Base-by-base conservation (phyloP, 2,329 filamentous ascomycete genomes). In the Nigrograna mackinnonii region DNA sequence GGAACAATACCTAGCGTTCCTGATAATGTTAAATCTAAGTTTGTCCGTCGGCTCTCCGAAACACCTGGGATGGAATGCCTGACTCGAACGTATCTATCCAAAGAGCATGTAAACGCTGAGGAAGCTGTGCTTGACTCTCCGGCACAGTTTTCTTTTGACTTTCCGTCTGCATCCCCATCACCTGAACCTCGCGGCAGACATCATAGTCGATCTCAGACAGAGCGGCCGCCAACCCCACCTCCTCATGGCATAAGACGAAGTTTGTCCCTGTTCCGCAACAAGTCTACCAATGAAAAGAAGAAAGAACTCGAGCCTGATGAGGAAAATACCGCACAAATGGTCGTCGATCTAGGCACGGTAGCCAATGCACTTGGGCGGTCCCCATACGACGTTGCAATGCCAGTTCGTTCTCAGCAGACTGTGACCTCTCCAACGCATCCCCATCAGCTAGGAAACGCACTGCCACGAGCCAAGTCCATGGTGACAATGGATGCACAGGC, bases 311-410 rank as follows among this genome's bases (percentile, higher is more conserved):
- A 46, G 24, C 41, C 40, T 5, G 50, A 49, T 22, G 41, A 58
- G 12, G 44, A 51, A n/a, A 37, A 49, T 24, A 33, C 46, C 19
- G 43, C 55, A 24, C 40, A 55, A n/a, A 57, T 50, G 21, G 55
- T 68, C 12, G 60, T 66, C 20, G 63, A 75, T 46, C 64, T 74
- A 24, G 70, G 65, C 13, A 71, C 68, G 2, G 70, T 72, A 5
- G 68, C 69, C 4, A 54, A 64, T 9, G 60, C 70, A 4, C 60
- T 76, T 1, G 74, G 74, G 17, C 49, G 56, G 16, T 72, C 68
- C 9, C 70, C 73, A 4, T 76, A 75, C 45, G 73, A 75, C 40
- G 62, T 68, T 26, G 68, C 73, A 13, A 68, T 63, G 49, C 39
- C 52, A 24, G 33, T 39, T 5, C 41, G 48, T 9, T 50, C 43